These are phyloP conservation scores for Paraleonurus japonicus DNA, from an alignment of 257 asterid species.

Conservation along the genomic window DNA sequence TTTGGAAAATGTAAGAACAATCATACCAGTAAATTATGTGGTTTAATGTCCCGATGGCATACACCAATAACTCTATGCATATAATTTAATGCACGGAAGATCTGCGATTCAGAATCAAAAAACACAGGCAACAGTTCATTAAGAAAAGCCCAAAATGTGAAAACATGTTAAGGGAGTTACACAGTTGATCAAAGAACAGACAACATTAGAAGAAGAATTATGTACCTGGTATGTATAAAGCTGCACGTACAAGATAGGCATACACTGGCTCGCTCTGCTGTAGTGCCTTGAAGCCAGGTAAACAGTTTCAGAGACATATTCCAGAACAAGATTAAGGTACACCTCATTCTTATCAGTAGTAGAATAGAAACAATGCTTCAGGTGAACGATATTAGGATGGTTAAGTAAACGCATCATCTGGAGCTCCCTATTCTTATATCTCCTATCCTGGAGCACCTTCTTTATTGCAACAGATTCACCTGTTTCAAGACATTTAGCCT, in stretches of 20 bases:
- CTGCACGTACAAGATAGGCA: constrained; percentile 47
- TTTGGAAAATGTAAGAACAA: not conserved
- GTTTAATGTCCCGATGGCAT: constrained; percentile 70
- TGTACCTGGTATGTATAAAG: constrained; percentile 50
- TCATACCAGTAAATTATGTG: constrained; percentile 66
- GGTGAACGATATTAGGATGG: no score
- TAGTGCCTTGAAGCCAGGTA: no score
- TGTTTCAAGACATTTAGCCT: no score
- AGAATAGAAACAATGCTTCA: no score
- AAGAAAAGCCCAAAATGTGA: not conserved
- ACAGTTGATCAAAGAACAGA: not conserved
- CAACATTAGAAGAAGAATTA: not conserved
- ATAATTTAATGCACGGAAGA: constrained; percentile 59
- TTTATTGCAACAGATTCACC: no score
- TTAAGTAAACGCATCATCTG: no score
- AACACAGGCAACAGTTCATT: not conserved
- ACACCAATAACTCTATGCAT: constrained; percentile 59
- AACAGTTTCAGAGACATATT: no score
- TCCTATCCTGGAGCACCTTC: no score
- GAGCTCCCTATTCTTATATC: no score
- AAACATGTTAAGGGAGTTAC: not conserved
- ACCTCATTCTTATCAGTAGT: no score
- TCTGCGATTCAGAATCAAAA: constrained; percentile 33
- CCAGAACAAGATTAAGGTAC: no score
- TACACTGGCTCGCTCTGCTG: no score